Evolutionary conservation across 2,329 filamentous ascomycete genomes (phyloP), one percentile per base, ranked within the genome.

Genomic region (Cladosporium sp.): DNA sequence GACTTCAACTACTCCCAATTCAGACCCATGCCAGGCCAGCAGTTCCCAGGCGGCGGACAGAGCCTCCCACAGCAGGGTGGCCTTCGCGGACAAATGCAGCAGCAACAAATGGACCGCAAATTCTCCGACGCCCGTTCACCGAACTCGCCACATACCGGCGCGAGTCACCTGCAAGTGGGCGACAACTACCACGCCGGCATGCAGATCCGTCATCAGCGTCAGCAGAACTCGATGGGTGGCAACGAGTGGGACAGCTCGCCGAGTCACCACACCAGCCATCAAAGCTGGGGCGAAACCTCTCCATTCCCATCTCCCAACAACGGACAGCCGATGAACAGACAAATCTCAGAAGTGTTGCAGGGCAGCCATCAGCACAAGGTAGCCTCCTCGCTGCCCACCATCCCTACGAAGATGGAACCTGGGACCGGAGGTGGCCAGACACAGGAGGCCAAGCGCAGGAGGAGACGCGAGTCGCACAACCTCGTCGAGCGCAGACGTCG

Each of bases 391-490:
- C 85, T 97, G 73, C 92, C 92, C 1, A 80, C 89, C 30, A 96
- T 97, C 73, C 92, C 92, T 2, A 80, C 89, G 29, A 96, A 96
- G 73, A 84, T 96, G 45, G 79, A 82, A 57, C 80, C 79, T 48
- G 75, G 70, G 39, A 70, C 60, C 27, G 73, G 75, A 51, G 61
- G 62, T 19, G 77, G 86, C 47, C 88, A 93, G 49, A 86, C 89
- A 1, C 90, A 96, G 64, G 93, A 97, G 68, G 90, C 91, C 63
- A 97, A 97, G 80, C 83, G 90, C 61, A 89, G 92, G 68, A 82
- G 91, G 54, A 84, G 93, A 53, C 82, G 93, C 36, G 93, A 96
- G 64, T 97, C 92, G 1, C 93, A 99, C 73, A 97, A 99, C 66
- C 78, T 95, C 34, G 93, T 99, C 9, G 93, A 99, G 73, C 89